Evolutionary conservation across 1,284 basidiomycete genomes (phyloP).

Genomic region (Sporisorium exsertum): DNA sequence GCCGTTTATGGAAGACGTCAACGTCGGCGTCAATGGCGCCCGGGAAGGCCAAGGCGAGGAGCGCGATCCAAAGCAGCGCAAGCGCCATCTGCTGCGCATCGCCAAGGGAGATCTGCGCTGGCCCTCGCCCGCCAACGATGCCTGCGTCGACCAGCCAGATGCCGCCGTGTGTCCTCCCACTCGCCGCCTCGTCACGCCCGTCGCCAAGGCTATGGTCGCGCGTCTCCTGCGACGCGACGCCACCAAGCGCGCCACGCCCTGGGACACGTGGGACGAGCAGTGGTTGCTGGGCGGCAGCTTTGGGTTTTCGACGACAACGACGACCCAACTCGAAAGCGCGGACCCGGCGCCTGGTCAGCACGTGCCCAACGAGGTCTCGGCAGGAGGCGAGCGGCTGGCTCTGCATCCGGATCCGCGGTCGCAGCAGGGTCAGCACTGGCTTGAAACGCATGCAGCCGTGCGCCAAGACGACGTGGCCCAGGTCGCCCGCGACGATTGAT

Average conservation of each 20-base stretch:
- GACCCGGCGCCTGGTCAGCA: slow-evolving; percentile 17
- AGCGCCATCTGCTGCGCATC: slow-evolving; percentile 65
- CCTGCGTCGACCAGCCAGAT: slow-evolving; percentile 32
- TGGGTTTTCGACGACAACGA: slow-evolving; percentile 7
- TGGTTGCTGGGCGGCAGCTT: slow-evolving; percentile 66
- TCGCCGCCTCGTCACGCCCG: slow-evolving; percentile 62
- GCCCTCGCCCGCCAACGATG: slow-evolving; percentile 70
- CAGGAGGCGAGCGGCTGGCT: slow-evolving; percentile 38
- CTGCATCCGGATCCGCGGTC: slow-evolving; percentile 57
- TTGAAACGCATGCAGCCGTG: slow-evolving; percentile 45
- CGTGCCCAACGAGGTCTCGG: slow-evolving; percentile 48
- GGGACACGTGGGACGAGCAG: slow-evolving; percentile 65
- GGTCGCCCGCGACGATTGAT: slow-evolving; percentile 47
- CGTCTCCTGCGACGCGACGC: slow-evolving; percentile 63
- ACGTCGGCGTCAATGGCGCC: slow-evolving; percentile 36
- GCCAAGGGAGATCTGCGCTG: slow-evolving; percentile 68
- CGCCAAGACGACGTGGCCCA: slow-evolving; percentile 36
- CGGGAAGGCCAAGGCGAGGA: slow-evolving; percentile 48
- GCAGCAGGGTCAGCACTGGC: slow-evolving; percentile 55
- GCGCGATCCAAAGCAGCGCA: slow-evolving; percentile 55
- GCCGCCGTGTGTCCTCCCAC: slow-evolving; percentile 28
- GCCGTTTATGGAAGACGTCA: slow-evolving; percentile 70
- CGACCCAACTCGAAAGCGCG: neutral
- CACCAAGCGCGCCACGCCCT: slow-evolving; percentile 54
- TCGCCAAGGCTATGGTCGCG: slow-evolving; percentile 58